Evolutionary conservation across 2,329 filamentous ascomycete genomes (phyloP).

Genomic region (Ilyonectria mors-panacis): DNA sequence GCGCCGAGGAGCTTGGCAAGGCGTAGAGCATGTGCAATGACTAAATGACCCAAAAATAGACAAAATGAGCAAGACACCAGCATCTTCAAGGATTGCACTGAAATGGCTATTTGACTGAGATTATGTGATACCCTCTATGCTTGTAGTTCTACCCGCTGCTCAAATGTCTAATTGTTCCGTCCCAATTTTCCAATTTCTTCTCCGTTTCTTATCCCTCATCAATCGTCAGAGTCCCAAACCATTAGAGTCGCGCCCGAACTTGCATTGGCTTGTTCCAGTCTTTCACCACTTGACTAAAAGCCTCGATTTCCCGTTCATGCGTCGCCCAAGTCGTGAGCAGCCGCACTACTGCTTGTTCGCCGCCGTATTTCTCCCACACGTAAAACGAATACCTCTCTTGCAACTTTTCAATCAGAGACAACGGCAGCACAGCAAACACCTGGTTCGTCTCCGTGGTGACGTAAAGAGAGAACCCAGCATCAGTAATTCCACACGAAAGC

Average conservation of each 20-base stretch:
- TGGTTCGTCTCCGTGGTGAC: constrained; percentile 67
- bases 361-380: constrained; percentile 61
- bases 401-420: constrained; percentile 55
- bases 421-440: constrained; percentile 63
- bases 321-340: constrained; percentile 68
- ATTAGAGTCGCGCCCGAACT: neutral
- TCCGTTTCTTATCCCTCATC: neutral
- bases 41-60: neutral
- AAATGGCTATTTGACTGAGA: neutral
- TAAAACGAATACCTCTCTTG: constrained; percentile 63
- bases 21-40: constrained; percentile 33
- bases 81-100: neutral
- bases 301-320: constrained; percentile 58
- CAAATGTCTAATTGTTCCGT: neutral
- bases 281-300: constrained; percentile 47
- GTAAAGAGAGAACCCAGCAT: constrained; percentile 58
- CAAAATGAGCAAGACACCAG: neutral
- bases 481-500: constrained; percentile 60
- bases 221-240: neutral
- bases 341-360: constrained; percentile 58
- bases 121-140: neutral
- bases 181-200: neutral
- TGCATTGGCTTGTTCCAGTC: constrained; percentile 27
- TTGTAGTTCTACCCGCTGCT: neutral
- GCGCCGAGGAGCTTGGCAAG: constrained; percentile 62